These are phyloP conservation scores for Colletotrichum melonis DNA, from an alignment of 2,329 filamentous ascomycete genomes.

Conservation along the genomic window DNA sequence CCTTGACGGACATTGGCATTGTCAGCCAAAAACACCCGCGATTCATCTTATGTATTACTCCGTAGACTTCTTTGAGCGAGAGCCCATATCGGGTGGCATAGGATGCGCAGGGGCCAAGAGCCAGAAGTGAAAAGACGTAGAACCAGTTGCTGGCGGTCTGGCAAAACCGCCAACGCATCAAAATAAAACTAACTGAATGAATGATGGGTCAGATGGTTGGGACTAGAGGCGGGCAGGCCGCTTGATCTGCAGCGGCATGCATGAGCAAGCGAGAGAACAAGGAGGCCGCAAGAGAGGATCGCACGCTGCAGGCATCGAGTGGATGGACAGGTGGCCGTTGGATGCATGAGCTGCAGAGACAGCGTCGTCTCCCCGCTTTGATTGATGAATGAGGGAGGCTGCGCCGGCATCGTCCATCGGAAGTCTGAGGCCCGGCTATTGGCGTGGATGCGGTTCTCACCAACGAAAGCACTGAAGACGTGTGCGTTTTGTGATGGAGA, in stretches of 20 bases:
- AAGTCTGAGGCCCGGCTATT: background rate
- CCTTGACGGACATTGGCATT: background rate
- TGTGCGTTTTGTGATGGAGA: background rate
- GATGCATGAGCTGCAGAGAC: conserved; percentile 17
- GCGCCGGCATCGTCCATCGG: background rate
- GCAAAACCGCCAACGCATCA: conserved; percentile 27
- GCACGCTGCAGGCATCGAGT: conserved; percentile 16
- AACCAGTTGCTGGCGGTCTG: background rate
- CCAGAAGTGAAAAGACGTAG: background rate
- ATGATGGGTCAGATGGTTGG: conserved; percentile 16
- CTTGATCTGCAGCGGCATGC: conserved; percentile 29
- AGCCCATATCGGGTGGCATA: background rate
- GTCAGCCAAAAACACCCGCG: conserved; percentile 5
- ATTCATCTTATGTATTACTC: conserved; percentile 3
- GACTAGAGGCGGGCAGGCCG: conserved; percentile 19
- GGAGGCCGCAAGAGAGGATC: background rate
- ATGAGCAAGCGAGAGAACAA: conserved; percentile 3
- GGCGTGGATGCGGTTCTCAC: background rate
- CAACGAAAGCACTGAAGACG: background rate
- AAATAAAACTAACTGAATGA: background rate
- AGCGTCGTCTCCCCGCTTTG: conserved; percentile 3
- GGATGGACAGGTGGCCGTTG: conserved; percentile 12
- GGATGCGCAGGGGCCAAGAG: background rate
- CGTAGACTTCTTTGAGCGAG: background rate
- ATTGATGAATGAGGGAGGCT: background rate